Conservation (phyloP, 2,329 filamentous ascomycete genomes). For the Apiospora malaysiana region DNA sequence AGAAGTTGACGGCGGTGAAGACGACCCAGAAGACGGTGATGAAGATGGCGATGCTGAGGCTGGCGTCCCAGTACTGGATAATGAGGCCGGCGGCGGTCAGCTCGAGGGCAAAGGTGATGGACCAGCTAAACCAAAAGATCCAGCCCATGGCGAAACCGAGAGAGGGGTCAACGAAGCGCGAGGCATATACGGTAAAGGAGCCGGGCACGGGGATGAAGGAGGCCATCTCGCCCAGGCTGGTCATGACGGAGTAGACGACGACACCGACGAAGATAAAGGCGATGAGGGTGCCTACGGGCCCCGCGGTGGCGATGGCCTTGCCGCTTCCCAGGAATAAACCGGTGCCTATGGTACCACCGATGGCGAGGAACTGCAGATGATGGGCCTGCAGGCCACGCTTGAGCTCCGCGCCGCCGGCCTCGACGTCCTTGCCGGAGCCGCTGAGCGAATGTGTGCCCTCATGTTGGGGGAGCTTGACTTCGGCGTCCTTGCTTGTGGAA, state of each 20-base stretch:
- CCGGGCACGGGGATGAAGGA: conserved; percentile 79
- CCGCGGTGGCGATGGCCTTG: conserved; percentile 64
- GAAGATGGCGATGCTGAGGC: conserved; percentile 71
- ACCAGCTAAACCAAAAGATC: conserved; percentile 83
- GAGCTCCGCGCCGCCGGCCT: conserved; percentile 39
- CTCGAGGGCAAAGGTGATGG: conserved; percentile 75
- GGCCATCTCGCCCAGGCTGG: conserved; percentile 73
- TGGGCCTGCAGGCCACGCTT: conserved; percentile 40
- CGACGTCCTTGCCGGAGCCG: conserved; percentile 34
- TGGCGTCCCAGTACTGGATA: conserved; percentile 74
- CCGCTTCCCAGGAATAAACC: conserved; percentile 75
- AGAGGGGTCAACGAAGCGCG: conserved; percentile 72
- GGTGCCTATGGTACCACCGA: conserved; percentile 70
- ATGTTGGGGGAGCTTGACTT: conserved; percentile 10
- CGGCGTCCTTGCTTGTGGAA: conserved; percentile 5
- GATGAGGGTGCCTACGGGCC: conserved; percentile 70
- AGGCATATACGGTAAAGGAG: conserved; percentile 77
- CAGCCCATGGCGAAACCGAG: conserved; percentile 81
- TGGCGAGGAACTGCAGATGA: conserved; percentile 45
- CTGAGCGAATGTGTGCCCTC: conserved; percentile 22
- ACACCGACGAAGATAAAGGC: conserved; percentile 51
- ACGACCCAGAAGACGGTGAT: conserved; percentile 76
- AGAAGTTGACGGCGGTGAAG: conserved; percentile 72
- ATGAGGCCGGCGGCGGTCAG: conserved; percentile 75
- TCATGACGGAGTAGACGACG: conserved; percentile 79